Evolutionary conservation across 495 filamentous ascomycete genomes (phyloP), one percentile per base, ranked within the genome.

Genomic region (Annulohypoxylon moriforme): DNA sequence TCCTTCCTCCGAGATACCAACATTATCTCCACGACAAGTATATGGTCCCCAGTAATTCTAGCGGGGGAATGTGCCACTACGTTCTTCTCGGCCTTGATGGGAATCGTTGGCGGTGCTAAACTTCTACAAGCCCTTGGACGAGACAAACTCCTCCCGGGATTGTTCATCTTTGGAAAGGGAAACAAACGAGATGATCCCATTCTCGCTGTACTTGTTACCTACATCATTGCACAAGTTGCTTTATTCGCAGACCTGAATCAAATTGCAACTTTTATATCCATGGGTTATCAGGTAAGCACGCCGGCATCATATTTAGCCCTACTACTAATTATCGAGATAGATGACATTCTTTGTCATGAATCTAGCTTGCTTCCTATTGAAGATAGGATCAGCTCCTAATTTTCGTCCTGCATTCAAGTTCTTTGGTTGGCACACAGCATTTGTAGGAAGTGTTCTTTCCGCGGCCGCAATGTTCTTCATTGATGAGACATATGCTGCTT

Each of bases 361-460:
- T 68, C 82, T 97, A 4, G 93, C 93, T 18, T 96, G 93, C 75
- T 96, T 96, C 73, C 81, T 96, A 0, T 81, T 97, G 40, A 97
- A 96, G 77, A 93, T 96, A 52, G 90, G 93, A n/a, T 94, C 93
- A n/a, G 93, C 93, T 1, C 93, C 93, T 7, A 97, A 97, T 75
- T 97, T 97, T 72, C 85, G 93, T 31, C 93, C 93, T 0, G 93
- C 91, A 0, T 97, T 97, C 76, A 91, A 91, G 68, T 93, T 93
- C 75, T 96, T 96, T 81, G 94, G 90, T 63, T 94, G 92, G 92
- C 85, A 92, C 74, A 96, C 93, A 25, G 93, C 93, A 40, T 86
- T 89, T 10, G 80, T 86, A 13, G 93, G 93, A 11, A 89, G 92
- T 18, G 70, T 95, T 22, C 83, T 91, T 13, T 94, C 92, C 58